A percentile compares a stretch with the other conserved stretches of the same genome.
These are phyloP conservation scores for Endoconidiophora laricicola DNA, from an alignment of 2,329 filamentous ascomycete genomes.

Conservation along the genomic window DNA sequence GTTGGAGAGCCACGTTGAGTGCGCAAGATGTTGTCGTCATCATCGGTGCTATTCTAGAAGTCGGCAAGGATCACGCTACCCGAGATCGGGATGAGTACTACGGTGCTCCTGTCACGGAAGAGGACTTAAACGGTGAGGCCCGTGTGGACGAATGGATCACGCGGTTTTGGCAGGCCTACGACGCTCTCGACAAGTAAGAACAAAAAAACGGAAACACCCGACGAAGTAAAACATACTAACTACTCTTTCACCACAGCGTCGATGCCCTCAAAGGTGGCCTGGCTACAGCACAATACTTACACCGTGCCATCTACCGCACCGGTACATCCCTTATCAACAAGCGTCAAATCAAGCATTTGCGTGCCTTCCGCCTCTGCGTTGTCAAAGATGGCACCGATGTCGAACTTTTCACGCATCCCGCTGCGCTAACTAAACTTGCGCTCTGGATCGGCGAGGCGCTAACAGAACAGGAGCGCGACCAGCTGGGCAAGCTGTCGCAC, in stretches of 20 bases:
- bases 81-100: constrained; percentile 14
- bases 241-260: constrained; percentile 35
- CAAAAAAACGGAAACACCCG: constrained; percentile 18
- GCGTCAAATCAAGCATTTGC: constrained; percentile 79
- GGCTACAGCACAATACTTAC: constrained; percentile 71
- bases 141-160: constrained; percentile 48
- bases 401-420: constrained; percentile 78
- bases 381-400: constrained; percentile 92
- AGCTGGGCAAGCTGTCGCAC: constrained; percentile 49
- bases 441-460: constrained; percentile 91
- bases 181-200: constrained; percentile 51
- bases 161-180: constrained; percentile 57
- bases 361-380: constrained; percentile 86
- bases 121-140: constrained; percentile 30
- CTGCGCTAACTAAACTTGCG: constrained; percentile 81
- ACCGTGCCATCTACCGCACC: constrained; percentile 83
- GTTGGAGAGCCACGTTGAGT: constrained; percentile 86
- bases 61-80: constrained; percentile 44
- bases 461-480: constrained; percentile 69
- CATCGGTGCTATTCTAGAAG: constrained; percentile 79
- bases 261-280: constrained; percentile 61
- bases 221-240: constrained; percentile 16
- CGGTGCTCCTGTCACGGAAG: constrained; percentile 18
- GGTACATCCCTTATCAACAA: constrained; percentile 86
- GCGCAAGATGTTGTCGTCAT: constrained; percentile 91